phyloP scores from a whole-genome alignment of 192 early-diverging fungal genomes.

The Backusella macrospora region DNA sequence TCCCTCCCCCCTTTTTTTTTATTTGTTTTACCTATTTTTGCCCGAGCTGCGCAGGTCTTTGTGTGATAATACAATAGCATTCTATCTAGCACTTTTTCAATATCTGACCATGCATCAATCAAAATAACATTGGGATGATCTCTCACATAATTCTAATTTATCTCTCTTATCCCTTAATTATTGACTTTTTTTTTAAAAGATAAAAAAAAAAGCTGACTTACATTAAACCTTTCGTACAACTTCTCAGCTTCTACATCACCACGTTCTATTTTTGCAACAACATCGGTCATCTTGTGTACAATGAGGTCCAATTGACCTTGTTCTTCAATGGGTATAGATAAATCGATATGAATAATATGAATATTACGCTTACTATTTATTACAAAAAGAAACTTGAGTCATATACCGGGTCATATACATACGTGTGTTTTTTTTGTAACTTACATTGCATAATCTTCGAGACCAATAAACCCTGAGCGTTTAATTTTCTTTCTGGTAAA shows the following conservation, averaged over 20 bases:
- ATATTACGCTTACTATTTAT: constrained; percentile 31
- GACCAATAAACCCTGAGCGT: constrained; percentile 40
- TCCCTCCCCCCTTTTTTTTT: neutral
- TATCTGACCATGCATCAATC: constrained; percentile 30
- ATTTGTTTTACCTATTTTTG: constrained; percentile 2
- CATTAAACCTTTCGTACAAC: constrained; percentile 30
- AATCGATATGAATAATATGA: constrained; percentile 32
- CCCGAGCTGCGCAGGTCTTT: constrained; percentile 8
- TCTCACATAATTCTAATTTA: constrained; percentile 23
- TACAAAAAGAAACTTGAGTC: neutral
- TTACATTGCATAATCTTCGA: constrained; percentile 43
- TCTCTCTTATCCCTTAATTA: neutral
- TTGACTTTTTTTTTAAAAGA: neutral
- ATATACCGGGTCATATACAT: neutral
- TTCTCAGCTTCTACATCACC: constrained; percentile 17
- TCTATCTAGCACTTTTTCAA: constrained; percentile 37
- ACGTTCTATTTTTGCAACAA: constrained; percentile 31
- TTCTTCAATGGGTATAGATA: constrained; percentile 24
- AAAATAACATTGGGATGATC: constrained; percentile 34
- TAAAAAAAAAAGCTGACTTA: neutral
- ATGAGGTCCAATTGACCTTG: constrained; percentile 37
- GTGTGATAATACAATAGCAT: constrained; percentile 21
- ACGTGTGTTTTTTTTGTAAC: neutral
- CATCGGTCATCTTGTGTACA: constrained; percentile 45
- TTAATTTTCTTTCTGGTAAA: constrained; percentile 38